phyloP scores from a whole-genome alignment of 257 asterid genomes.

The Primulina huaijiensis region DNA sequence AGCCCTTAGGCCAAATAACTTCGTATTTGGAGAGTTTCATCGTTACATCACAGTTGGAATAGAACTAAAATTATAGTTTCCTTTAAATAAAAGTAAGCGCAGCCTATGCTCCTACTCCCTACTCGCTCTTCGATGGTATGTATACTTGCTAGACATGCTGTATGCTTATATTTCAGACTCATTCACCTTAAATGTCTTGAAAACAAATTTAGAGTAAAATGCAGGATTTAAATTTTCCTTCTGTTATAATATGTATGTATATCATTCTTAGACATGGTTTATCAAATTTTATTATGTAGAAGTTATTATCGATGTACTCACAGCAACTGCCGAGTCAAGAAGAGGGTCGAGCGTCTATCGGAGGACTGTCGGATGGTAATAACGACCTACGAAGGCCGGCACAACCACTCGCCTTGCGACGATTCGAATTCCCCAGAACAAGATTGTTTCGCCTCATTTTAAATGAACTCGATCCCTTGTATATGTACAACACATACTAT shows the following conservation, averaged over 20 bases:
- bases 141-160: too few species aligned
- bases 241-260: background rate
- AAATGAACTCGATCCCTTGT: background rate
- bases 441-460: conserved; percentile 69
- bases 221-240: too few species aligned
- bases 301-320: conserved; percentile 92
- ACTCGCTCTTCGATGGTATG: too few species aligned
- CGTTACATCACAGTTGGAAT: too few species aligned
- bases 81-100: too few species aligned
- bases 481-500: background rate
- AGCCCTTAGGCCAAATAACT: too few species aligned
- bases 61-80: background rate
- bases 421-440: conserved; percentile 79
- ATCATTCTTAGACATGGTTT: background rate
- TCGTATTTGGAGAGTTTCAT: too few species aligned
- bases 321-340: conserved; percentile 88
- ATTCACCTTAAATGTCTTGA: too few species aligned
- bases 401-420: conserved; percentile 86
- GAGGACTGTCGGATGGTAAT: conserved; percentile 94
- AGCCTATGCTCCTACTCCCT: too few species aligned
- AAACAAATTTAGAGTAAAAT: too few species aligned
- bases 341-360: conserved; percentile 84
- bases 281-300: conserved; percentile 34
- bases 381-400: conserved; percentile 97
- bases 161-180: too few species aligned